Conservation (phyloP, 2,329 filamentous ascomycete species). For the Neophaeococcomyces mojaviensis region DNA sequence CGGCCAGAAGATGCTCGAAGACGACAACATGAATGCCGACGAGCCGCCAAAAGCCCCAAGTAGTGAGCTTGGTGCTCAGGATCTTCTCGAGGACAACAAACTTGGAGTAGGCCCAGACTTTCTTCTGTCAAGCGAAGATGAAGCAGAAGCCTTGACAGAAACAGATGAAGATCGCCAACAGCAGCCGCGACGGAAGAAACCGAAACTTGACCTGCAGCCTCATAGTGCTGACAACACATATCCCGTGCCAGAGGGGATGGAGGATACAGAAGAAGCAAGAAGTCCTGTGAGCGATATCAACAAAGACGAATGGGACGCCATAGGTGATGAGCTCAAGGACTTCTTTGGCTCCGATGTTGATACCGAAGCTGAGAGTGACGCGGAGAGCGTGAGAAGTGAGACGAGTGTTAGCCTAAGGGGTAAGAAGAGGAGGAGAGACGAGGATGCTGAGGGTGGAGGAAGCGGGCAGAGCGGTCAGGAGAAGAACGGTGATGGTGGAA, state of each 20-base stretch:
- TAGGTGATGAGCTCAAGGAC: slow-evolving; percentile 67
- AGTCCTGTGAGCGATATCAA: slow-evolving; percentile 46
- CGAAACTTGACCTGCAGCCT: slow-evolving; percentile 28
- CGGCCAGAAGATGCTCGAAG: slow-evolving; percentile 31
- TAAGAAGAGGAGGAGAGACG: slow-evolving; percentile 16
- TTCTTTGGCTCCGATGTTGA: slow-evolving; percentile 53
- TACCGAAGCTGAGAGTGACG: slow-evolving; percentile 45
- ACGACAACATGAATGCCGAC: slow-evolving; percentile 31
- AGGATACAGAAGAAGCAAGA: slow-evolving; percentile 23
- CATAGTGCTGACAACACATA: slow-evolving; percentile 41
- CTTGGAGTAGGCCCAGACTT: slow-evolving; percentile 8
- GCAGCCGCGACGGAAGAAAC: slow-evolving; percentile 17
- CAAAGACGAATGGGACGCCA: slow-evolving; percentile 55
- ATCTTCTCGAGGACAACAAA: slow-evolving; percentile 16
- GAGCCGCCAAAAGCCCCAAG: slow-evolving; percentile 27
- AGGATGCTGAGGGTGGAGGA: slow-evolving; percentile 1
- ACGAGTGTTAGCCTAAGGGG: slow-evolving; percentile 15
- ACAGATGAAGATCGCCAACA: slow-evolving; percentile 18
- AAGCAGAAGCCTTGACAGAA: slow-evolving; percentile 30
- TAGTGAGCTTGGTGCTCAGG: slow-evolving; percentile 16
- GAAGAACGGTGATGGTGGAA: neutral
- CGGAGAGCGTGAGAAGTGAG: slow-evolving; percentile 30
- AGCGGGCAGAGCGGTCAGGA: slow-evolving; percentile 3
- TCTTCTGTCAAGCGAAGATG: slow-evolving; percentile 39
- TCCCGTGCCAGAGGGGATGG: slow-evolving; percentile 41